Percentiles rank a stretch among this genome's conserved stretches.
phyloP scores from a whole-genome alignment of 2,329 filamentous ascomycete genomes.

The Aspergillus texensis region DNA sequence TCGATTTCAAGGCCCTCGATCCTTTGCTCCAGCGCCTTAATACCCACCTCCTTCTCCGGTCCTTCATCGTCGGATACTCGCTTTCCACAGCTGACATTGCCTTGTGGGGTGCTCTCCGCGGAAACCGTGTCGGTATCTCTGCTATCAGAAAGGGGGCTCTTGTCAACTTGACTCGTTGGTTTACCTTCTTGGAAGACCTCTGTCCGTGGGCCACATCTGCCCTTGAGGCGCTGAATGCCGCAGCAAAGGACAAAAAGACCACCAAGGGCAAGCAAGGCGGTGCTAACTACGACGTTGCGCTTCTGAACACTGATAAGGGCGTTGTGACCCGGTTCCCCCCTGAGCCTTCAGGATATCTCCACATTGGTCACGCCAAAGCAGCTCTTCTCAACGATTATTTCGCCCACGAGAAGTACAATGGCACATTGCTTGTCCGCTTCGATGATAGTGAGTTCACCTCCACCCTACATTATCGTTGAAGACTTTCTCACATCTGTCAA shows the following conservation, averaged over 20 bases:
- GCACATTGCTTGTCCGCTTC: conserved; percentile 86
- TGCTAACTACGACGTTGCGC: conserved; percentile 84
- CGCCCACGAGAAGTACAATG: conserved; percentile 88
- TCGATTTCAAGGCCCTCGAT: conserved; percentile 83
- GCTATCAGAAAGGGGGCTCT: conserved; percentile 78
- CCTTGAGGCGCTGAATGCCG: conserved; percentile 69
- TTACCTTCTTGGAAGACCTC: conserved; percentile 77
- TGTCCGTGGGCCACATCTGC: conserved; percentile 75
- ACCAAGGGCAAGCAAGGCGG: conserved; percentile 70
- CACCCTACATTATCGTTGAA: background rate
- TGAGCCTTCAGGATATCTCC: conserved; percentile 92
- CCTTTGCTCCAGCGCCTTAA: conserved; percentile 75
- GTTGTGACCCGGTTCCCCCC: conserved; percentile 92
- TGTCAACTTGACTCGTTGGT: conserved; percentile 82
- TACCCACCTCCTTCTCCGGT: conserved; percentile 82
- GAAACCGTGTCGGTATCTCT: conserved; percentile 80
- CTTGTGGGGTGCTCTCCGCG: conserved; percentile 80
- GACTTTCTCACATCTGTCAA: background rate
- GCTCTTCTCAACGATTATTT: conserved; percentile 96
- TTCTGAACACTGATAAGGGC: conserved; percentile 82
- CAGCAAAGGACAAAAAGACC: conserved; percentile 69
- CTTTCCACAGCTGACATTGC: conserved; percentile 76
- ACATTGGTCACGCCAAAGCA: conserved; percentile 95
- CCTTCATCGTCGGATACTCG: conserved; percentile 80
- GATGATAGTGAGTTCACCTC: conserved; percentile 66